Percentiles rank a stretch among this genome's conserved stretches.
Evolutionary conservation across 257 asterid species (phyloP).

Genomic region (Fraxinus quadrangulata): DNA sequence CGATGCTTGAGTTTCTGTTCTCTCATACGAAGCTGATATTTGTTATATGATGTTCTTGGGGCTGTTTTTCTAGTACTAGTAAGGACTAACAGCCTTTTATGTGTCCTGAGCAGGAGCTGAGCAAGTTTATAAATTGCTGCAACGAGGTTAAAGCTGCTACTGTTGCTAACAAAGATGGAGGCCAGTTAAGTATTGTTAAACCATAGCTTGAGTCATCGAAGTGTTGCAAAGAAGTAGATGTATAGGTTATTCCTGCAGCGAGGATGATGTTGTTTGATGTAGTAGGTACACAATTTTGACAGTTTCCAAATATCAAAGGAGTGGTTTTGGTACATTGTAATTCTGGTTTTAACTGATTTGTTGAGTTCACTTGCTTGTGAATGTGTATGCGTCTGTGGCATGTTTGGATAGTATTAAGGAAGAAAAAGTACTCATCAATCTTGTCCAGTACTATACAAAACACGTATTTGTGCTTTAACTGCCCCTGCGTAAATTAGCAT

Average conservation of each 20-base stretch:
- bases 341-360: background rate
- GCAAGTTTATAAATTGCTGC: constrained; percentile 52
- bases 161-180: constrained; percentile 86
- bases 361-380: too few relatives aligned
- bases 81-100: too few relatives aligned
- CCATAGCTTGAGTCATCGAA: constrained; percentile 41
- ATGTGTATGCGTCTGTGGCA: background rate
- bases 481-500: too few relatives aligned
- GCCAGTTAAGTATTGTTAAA: constrained; percentile 74
- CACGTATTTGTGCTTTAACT: too few relatives aligned
- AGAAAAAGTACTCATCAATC: too few relatives aligned
- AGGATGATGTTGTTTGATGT: background rate
- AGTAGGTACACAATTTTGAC: constrained; percentile 10
- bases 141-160: constrained; percentile 68
- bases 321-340: background rate
- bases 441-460: too few relatives aligned
- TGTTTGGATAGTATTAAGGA: background rate
- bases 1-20: background rate
- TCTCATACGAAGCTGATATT: background rate
- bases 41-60: background rate
- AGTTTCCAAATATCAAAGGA: background rate
- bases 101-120: constrained; percentile 37
- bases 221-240: constrained; percentile 52
- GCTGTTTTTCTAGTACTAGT: background rate
- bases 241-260: background rate